Base-by-base conservation (phyloP, 2,329 filamentous ascomycete species). In the Nemania abortiva region DNA sequence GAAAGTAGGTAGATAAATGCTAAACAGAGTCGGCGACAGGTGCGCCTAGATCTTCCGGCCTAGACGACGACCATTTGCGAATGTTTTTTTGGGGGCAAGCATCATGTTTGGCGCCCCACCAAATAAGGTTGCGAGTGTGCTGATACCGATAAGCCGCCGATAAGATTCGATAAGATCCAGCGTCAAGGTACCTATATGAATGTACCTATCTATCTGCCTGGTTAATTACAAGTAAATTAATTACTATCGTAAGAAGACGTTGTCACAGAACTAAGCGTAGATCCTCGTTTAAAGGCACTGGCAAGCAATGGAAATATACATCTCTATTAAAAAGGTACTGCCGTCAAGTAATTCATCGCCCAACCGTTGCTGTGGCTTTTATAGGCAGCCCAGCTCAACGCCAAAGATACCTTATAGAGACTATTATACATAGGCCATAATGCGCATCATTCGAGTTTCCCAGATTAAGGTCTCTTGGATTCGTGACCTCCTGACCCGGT, bases 101-200 rank as follows among this genome's bases (percentile, higher is more conserved):
- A 29, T 10, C 22, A n/a, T n/a, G 15, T 22, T 27, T 37, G 24
- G n/a, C 18, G 62, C 57, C 63, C 57, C 54, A 63, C 60, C 39
- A 39, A 39, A 37, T 31, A 59, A 50, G 18, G 39, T 34, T 29
- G 42, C 24, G 42, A n/a, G 18, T 18, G 6, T 31, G 39, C 52
- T 13, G 53, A 63, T 56, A 63, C 29, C 61, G 61, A 63, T 63
- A 63, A 63, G 39, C 6, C 15, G 13, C 39, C 39, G 39, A 42
- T 42, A 42, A 42, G 39, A 42, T 42, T 18, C 39, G 39, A 37
- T 37, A 18, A 42, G 39, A 6, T 15, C 15, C 11, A 9, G 2
- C 13, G 18, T 5, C n/a, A 56, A 34, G 15, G 31, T 55, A 45
- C 20, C 20, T 57, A 56, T 6, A 27, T 27, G 24, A 29, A 18